Evolutionary conservation across 306 rosid genomes (phyloP).

Genomic region (Begonia masoniana): DNA sequence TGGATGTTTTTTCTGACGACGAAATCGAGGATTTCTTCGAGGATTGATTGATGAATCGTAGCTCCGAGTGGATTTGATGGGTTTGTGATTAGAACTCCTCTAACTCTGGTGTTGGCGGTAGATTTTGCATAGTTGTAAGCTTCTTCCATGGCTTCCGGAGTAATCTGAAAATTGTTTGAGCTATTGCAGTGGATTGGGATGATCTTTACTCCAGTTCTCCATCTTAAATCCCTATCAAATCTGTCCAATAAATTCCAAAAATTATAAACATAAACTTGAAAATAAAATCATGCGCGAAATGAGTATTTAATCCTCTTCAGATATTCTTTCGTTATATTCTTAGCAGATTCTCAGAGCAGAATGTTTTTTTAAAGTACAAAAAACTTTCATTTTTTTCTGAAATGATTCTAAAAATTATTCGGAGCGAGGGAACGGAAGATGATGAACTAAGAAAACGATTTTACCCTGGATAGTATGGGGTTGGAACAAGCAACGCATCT

Average conservation of each 20-base stretch:
- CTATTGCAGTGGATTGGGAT: slow-evolving; percentile 75
- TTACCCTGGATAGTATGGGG: slow-evolving; percentile 94
- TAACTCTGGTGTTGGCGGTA: slow-evolving; percentile 34
- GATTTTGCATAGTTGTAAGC: slow-evolving; percentile 47
- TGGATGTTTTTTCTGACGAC: slow-evolving; percentile 68
- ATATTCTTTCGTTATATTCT: too few relatives aligned
- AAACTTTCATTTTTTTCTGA: not conserved
- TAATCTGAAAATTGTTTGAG: slow-evolving; percentile 71
- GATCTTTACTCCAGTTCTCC: slow-evolving; percentile 89
- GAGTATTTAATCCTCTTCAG: too few relatives aligned
- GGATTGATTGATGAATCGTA: slow-evolving; percentile 41
- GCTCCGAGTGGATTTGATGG: slow-evolving; percentile 87
- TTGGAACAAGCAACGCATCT: slow-evolving; percentile 81
- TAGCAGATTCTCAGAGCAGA: not conserved
- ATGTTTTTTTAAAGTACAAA: not conserved
- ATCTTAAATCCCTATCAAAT: slow-evolving; percentile 86
- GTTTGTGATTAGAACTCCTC: slow-evolving; percentile 68
- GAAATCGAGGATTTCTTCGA: slow-evolving; percentile 52
- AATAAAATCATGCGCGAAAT: not conserved
- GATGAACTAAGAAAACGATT: not conserved
- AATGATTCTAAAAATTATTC: not conserved
- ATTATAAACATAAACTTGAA: not conserved
- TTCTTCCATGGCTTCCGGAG: slow-evolving; percentile 48
- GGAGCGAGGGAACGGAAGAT: not conserved
- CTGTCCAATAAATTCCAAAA: slow-evolving; percentile 21